Evolutionary conservation across 345 rosid species (phyloP), one percentile per base, ranked within the genome.

Genomic region (Carallia brachiata): DNA sequence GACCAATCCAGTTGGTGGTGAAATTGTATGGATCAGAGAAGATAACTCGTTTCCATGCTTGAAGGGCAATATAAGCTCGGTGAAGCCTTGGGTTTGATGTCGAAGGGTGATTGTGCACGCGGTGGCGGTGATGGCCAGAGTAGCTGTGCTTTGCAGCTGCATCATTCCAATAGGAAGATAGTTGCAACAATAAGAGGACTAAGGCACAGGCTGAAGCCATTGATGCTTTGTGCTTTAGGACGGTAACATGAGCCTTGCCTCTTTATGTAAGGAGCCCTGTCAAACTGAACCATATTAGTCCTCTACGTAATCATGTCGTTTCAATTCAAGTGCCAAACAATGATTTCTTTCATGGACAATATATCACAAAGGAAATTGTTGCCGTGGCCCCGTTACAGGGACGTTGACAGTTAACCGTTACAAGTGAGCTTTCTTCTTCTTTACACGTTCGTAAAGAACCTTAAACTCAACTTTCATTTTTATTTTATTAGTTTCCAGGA

Each of bases 1-100:
- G 83, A 34, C 98, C 97, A 23, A 76, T 69, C 98, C 98, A 93
- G 61, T 88, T 84, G 65, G 84, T 28, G 32, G 96, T 93, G 83
- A 81, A 80, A 83, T 93, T 91, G 19, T 44, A 17, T 9, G 97
- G 98, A 74, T 93, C 98, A 1, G 98, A 93, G 83, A 83, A 91
- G 66, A 93, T 88, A 2, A 89, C 92, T 6, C 69, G 69, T 73
- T 84, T 93, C 96, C 96, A 91, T 36, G 90, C 93, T 63, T 87
- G 87, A 30, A 93, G 77, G 5, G 90, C 96, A 50, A 67, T 67
- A 66, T 87, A 88, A 40, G 98, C 98, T 68, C 79, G 86, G 67
- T 86, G 78, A 65, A 93, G 96, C 28, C 86, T 77, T 4, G 87
- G 75, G 81, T 79, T 88, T 6, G 85, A 62, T 4, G 63, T 54